Evolutionary conservation across 2,329 filamentous ascomycete species (phyloP).

Genomic region (Fusarium verrucosum): DNA sequence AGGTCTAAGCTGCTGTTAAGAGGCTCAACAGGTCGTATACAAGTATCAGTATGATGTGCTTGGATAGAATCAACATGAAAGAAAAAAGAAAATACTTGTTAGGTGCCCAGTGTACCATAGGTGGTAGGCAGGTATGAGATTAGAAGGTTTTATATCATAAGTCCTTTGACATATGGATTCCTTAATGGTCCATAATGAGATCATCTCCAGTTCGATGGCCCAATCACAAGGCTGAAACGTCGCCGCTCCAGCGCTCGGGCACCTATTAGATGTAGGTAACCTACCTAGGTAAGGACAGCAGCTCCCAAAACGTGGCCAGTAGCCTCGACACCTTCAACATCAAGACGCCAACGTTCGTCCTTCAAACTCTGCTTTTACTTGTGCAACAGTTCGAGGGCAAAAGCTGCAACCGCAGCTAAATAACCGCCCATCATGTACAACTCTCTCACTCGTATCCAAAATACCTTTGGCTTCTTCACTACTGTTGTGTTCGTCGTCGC

Average conservation of each 20-base stretch:
- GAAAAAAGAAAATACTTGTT: not conserved
- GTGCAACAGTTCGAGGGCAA: slow-evolving; percentile 9
- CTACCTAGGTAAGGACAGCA: slow-evolving; percentile 14
- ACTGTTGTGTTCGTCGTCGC: slow-evolving; percentile 87
- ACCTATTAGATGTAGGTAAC: too few species aligned
- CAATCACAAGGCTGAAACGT: slow-evolving; percentile 42
- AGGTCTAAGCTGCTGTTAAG: slow-evolving; percentile 16
- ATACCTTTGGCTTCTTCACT: slow-evolving; percentile 97
- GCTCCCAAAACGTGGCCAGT: slow-evolving; percentile 42
- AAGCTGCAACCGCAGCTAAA: slow-evolving; percentile 27
- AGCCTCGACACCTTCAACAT: slow-evolving; percentile 24
- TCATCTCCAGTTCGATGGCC: not conserved
- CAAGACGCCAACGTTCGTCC: slow-evolving; percentile 26
- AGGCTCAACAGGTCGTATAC: not conserved
- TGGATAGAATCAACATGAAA: too few species aligned
- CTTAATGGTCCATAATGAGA: not conserved
- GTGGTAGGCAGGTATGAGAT: too few species aligned
- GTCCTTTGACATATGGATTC: too few species aligned
- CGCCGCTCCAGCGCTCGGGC: slow-evolving; percentile 27
- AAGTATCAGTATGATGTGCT: not conserved
- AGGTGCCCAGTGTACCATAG: too few species aligned
- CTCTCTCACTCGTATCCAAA: slow-evolving; percentile 83
- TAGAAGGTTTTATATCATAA: too few species aligned
- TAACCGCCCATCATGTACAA: slow-evolving; percentile 78
- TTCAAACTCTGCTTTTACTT: slow-evolving; percentile 1